Percentiles rank a stretch among this genome's conserved stretches.
Evolutionary conservation across 2,329 filamentous ascomycete genomes (phyloP).

Genomic region (Sarocladium oryzae): DNA sequence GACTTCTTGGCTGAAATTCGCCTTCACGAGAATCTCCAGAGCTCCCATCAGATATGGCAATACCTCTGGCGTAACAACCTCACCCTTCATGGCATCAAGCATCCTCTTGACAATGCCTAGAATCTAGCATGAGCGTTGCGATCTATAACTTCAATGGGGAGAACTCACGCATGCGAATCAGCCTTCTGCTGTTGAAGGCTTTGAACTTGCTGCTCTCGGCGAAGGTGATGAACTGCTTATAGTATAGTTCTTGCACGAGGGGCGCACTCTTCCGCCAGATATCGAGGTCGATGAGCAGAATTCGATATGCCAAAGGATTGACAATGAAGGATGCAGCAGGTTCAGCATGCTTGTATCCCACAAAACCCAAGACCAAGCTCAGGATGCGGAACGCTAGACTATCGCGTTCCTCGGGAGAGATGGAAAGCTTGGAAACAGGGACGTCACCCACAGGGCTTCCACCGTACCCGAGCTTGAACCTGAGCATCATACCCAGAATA

Average conservation of each 20-base stretch:
- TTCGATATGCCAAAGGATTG: conserved; percentile 89
- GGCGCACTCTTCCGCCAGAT: conserved; percentile 79
- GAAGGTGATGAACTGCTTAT: conserved; percentile 85
- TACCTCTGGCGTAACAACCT: conserved; percentile 65
- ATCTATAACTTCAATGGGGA: neutral
- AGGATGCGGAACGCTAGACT: conserved; percentile 58
- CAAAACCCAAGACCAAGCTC: conserved; percentile 72
- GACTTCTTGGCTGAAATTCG: conserved; percentile 76
- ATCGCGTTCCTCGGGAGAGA: conserved; percentile 48
- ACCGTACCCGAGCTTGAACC: conserved; percentile 67
- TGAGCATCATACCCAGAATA: conserved; percentile 74
- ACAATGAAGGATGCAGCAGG: conserved; percentile 88
- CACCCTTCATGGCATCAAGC: conserved; percentile 83
- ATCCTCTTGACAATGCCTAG: conserved; percentile 83
- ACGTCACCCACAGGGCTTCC: conserved; percentile 23
- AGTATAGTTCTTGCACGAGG: conserved; percentile 81
- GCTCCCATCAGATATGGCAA: conserved; percentile 71
- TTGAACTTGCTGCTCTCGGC: conserved; percentile 85
- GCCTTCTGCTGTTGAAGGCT: conserved; percentile 81
- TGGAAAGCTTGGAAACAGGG: conserved; percentile 30
- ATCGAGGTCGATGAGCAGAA: conserved; percentile 86
- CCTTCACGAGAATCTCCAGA: conserved; percentile 72
- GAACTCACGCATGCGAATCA: conserved; percentile 80
- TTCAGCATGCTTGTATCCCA: conserved; percentile 76
- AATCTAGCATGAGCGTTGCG: neutral